These are phyloP conservation scores for Nothomitra cinnamomea DNA, from an alignment of 2,329 filamentous ascomycete genomes.

Conservation along the genomic window DNA sequence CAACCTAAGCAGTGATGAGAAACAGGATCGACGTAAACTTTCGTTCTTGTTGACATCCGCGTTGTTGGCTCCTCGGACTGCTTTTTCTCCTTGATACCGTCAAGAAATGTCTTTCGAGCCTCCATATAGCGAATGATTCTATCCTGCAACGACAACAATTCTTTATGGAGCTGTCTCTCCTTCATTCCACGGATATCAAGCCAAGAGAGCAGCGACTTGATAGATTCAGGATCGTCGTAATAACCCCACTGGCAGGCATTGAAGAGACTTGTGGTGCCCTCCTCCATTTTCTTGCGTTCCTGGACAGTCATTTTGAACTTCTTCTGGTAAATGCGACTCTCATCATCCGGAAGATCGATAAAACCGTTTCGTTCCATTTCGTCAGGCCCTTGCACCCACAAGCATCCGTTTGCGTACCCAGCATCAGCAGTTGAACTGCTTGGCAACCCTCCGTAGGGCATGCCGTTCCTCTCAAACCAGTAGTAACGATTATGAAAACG, in stretches of 20 bases:
- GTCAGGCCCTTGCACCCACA: constrained; percentile 94
- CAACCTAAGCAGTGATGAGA: constrained; percentile 45
- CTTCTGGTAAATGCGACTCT: constrained; percentile 57
- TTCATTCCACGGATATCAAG: constrained; percentile 74
- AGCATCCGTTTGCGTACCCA: constrained; percentile 79
- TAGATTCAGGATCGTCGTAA: constrained; percentile 60
- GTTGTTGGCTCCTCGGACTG: constrained; percentile 30
- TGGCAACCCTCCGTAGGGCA: constrained; percentile 83
- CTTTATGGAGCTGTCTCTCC: constrained; percentile 75
- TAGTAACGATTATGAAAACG: constrained; percentile 98
- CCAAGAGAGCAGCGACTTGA: constrained; percentile 73
- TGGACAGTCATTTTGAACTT: constrained; percentile 69
- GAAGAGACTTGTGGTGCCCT: constrained; percentile 63
- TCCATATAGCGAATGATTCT: constrained; percentile 67
- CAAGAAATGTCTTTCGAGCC: constrained; percentile 57
- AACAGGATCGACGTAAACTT: constrained; percentile 35
- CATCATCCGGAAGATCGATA: constrained; percentile 56
- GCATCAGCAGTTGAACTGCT: constrained; percentile 75
- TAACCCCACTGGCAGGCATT: constrained; percentile 80
- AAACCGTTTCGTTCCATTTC: constrained; percentile 74
- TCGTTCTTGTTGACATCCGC: constrained; percentile 45
- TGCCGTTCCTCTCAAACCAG: constrained; percentile 97
- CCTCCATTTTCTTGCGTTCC: constrained; percentile 71
- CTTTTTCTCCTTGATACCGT: constrained; percentile 31
- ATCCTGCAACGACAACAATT: constrained; percentile 59